These are phyloP conservation scores for Teratosphaeria destructans DNA, from an alignment of 2,329 filamentous ascomycete species.

Conservation along the genomic window DNA sequence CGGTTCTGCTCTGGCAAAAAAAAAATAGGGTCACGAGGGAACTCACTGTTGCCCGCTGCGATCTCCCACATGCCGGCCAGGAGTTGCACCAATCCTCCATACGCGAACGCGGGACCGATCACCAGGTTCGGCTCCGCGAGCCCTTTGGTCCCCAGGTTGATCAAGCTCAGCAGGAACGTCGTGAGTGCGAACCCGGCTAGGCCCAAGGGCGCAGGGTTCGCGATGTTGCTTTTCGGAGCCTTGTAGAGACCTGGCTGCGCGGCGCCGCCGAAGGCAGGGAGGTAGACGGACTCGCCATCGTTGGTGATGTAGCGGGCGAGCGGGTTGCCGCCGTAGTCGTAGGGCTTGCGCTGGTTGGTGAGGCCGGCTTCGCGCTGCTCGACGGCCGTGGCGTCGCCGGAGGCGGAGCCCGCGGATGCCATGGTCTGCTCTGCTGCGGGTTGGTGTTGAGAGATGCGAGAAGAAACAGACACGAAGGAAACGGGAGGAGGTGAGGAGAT, in stretches of 20 bases:
- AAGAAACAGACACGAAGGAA: not conserved
- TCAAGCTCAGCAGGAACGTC: conserved; percentile 65
- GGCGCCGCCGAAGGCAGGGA: conserved; percentile 59
- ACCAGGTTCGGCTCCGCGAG: conserved; percentile 55
- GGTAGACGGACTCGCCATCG: conserved; percentile 28
- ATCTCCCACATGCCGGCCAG: conserved; percentile 87
- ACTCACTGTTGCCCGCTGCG: conserved; percentile 57
- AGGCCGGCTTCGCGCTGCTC: not conserved
- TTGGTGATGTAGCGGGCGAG: conserved; percentile 4
- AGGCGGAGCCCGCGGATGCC: not conserved
- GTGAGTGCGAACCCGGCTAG: conserved; percentile 72
- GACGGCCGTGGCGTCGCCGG: not conserved
- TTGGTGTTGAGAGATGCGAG: not conserved
- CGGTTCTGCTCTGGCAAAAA: not conserved
- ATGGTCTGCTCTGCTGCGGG: not conserved
- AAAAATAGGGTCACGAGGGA: not conserved
- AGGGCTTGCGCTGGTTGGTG: not conserved
- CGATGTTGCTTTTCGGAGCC: conserved; percentile 51
- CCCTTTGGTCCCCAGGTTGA: conserved; percentile 59
- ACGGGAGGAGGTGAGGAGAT: not conserved
- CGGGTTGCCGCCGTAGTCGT: not conserved
- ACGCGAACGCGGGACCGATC: conserved; percentile 59
- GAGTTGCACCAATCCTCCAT: conserved; percentile 69
- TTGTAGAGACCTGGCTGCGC: conserved; percentile 62
- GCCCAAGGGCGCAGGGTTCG: conserved; percentile 69